Evolutionary conservation across 352 stramenopile species (phyloP).

Genomic region (Pythium guiyangense): DNA sequence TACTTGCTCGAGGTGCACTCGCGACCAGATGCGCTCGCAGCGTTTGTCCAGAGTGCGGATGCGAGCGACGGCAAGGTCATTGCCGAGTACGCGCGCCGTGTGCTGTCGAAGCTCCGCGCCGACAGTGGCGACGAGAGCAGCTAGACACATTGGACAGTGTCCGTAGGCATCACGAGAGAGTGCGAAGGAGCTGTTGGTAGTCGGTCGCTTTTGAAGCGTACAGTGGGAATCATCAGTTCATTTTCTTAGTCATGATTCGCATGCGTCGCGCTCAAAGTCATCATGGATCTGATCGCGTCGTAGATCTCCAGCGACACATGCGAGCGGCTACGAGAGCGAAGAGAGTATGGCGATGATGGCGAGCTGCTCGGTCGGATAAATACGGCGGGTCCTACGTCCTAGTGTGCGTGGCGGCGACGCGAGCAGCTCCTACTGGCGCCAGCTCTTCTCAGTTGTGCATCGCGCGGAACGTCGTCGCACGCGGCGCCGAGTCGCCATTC

Average conservation of each 20-base stretch:
- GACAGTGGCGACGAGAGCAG: conserved; percentile 83
- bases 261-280: too few species aligned
- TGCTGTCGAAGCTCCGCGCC: conserved; percentile 83
- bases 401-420: not conserved
- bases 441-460: conserved; percentile 8
- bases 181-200: not conserved
- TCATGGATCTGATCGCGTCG: too few species aligned
- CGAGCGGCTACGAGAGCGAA: too few species aligned
- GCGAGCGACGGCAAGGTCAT: conserved; percentile 78
- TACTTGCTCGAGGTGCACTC: conserved; percentile 86
- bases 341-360: too few species aligned
- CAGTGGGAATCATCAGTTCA: not conserved
- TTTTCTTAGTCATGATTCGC: too few species aligned
- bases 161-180: too few species aligned
- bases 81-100: conserved; percentile 80
- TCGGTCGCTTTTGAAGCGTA: not conserved
- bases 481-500: not conserved
- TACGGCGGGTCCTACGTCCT: not conserved
- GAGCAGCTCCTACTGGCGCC: not conserved
- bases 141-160: conserved; percentile 14
- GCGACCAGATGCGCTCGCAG: conserved; percentile 69
- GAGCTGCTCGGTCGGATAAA: not conserved
- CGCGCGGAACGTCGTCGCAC: conserved; percentile 9
- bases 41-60: conserved; percentile 54
- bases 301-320: too few species aligned